Percentiles rank a stretch among this genome's conserved stretches.
Evolutionary conservation across 352 stramenopile species (phyloP).

Genomic region (Phytophthora pini): DNA sequence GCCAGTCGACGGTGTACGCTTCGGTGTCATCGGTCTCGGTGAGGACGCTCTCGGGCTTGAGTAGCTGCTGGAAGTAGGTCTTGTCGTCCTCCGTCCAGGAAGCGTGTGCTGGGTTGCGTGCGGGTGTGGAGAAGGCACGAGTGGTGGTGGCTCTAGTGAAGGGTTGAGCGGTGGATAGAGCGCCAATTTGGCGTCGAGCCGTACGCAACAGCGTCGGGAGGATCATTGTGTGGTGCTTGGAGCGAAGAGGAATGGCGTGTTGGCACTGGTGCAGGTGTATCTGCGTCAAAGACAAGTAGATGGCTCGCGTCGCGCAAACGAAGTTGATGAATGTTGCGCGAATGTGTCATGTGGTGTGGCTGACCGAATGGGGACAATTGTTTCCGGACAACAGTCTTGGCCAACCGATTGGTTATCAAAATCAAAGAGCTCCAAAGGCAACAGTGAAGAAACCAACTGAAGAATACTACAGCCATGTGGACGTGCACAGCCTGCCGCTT

Average conservation of each 20-base stretch:
- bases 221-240: slow-evolving; percentile 31
- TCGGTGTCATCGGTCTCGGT: slow-evolving; percentile 73
- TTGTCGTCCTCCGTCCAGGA: slow-evolving; percentile 74
- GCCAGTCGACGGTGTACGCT: slow-evolving; percentile 83
- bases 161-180: slow-evolving; percentile 1
- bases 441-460: neutral
- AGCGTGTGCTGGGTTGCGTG: slow-evolving; percentile 52
- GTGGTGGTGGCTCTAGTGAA: slow-evolving; percentile 2
- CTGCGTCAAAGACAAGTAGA: slow-evolving; percentile 19
- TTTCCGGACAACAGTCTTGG: slow-evolving; percentile 6
- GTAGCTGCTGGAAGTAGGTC: slow-evolving; percentile 65
- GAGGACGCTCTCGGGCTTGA: slow-evolving; percentile 69
- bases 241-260: slow-evolving; percentile 24
- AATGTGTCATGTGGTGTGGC: slow-evolving; percentile 21
- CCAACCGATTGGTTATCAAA: slow-evolving; percentile 34
- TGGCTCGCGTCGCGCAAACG: slow-evolving; percentile 31
- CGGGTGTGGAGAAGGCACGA: slow-evolving; percentile 37
- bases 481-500: slow-evolving; percentile 86
- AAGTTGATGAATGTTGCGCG: slow-evolving; percentile 20
- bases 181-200: slow-evolving; percentile 14
- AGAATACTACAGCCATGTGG: slow-evolving; percentile 49
- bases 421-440: slow-evolving; percentile 6
- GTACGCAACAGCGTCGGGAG: slow-evolving; percentile 28
- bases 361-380: neutral
- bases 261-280: slow-evolving; percentile 4